Base-by-base conservation (phyloP, 2,329 filamentous ascomycete species). In the Chaetomiaceae sp. region DNA sequence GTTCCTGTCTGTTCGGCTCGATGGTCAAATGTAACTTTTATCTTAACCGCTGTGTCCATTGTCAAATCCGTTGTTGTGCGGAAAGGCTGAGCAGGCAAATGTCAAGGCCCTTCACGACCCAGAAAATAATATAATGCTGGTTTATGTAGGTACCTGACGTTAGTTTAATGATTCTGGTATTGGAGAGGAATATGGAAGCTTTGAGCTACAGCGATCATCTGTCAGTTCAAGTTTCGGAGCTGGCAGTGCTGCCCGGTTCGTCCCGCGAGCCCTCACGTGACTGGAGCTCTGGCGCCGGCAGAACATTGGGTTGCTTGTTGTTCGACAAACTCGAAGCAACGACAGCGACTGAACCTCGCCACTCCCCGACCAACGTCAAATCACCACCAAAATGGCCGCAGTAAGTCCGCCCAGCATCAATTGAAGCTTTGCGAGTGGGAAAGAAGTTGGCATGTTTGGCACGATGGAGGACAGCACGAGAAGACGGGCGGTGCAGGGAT, bases 371-470 rank as follows among this genome's bases (percentile, higher is more conserved):
- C 62, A 68, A 65, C 63, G 61, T 65, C 65, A 67, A 63, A 68
- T 66, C 63, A 73, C 63, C 65, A 63, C 70, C 73, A 82, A 73
- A 75, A 84, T 84, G 81, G 79, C 79, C 69, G 75, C 77, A 75
- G 81, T 84, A 79, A 76, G 80, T 82, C 38, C 47, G n/a, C n/a
- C 61, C 44, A 39, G 45, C 46, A 54, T 38, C 48, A 55, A 50
- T 53, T 50, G 42, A 50, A 26, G 17, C 24, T 27, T 4, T 34
- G n/a, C 15, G 18, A 3, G 17, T 29, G 8, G 19, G 30, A n/a
- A 27, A 24, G 22, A 14, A 18, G 9, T 10, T 19, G 26, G n/a
- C n/a, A n/a, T 38, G 26, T 37, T 26, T 38, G 27, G 26, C 3
- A 12, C 19, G 29, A 38, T 35, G 49, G 26, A 10, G 14, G 15